Percentiles rank a stretch among this genome's conserved stretches.
Conservation (phyloP, 2,329 filamentous ascomycete genomes). For the Penicillium hesseltinei region DNA sequence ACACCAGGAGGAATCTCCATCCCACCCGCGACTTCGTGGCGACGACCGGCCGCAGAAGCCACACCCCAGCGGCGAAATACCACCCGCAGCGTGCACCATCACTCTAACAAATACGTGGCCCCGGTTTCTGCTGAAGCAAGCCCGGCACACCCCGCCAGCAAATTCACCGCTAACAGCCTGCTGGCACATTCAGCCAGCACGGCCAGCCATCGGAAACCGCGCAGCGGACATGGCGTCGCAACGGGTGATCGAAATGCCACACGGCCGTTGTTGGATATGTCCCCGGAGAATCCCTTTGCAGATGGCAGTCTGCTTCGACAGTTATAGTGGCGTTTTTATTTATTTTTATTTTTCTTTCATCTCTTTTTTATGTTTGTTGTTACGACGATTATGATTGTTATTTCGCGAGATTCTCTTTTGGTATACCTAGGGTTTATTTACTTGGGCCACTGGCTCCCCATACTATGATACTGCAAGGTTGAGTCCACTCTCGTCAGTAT, state of each 20-base stretch:
- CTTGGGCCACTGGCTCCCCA: not conserved
- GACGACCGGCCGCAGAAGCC: slow-evolving; percentile 28
- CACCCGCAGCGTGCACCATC: slow-evolving; percentile 28
- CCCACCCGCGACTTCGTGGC: slow-evolving; percentile 42
- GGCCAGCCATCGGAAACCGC: slow-evolving; percentile 18
- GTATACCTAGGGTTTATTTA: not conserved
- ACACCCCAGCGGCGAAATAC: slow-evolving; percentile 32
- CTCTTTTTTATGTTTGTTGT: not conserved
- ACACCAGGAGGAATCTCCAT: slow-evolving; percentile 33
- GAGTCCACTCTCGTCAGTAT: not conserved
- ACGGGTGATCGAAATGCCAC: slow-evolving; percentile 41
- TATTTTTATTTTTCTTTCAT: not conserved
- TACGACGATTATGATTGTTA: not conserved
- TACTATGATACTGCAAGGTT: not conserved
- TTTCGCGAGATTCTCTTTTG: not conserved
- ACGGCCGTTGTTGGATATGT: slow-evolving; percentile 46
- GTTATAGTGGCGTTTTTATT: slow-evolving; percentile 14
- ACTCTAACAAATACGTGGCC: slow-evolving; percentile 8
- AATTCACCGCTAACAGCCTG: slow-evolving; percentile 41
- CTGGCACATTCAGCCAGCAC: slow-evolving; percentile 30
- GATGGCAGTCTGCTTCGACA: slow-evolving; percentile 47
- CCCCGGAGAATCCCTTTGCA: slow-evolving; percentile 42
- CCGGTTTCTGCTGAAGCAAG: slow-evolving; percentile 12
- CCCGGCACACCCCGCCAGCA: slow-evolving; percentile 14
- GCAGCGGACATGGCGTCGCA: slow-evolving; percentile 39